Percentiles rank a stretch among this genome's conserved stretches.
phyloP scores from a whole-genome alignment of 129 eudicot genomes.

The Scalesia atractyloides region DNA sequence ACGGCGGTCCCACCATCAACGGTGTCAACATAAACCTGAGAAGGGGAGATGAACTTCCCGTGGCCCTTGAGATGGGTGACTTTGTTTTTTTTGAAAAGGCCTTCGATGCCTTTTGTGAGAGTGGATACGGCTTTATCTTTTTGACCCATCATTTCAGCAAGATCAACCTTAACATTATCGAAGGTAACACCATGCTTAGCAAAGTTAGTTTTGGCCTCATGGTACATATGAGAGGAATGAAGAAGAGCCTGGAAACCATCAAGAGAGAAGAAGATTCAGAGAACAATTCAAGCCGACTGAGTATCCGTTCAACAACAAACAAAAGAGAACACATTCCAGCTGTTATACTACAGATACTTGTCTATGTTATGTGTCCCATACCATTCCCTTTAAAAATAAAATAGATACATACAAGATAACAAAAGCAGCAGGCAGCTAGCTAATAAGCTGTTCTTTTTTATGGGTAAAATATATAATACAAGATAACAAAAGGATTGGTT shows the following conservation, averaged over 20 bases:
- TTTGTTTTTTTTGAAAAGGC: conserved; percentile 88
- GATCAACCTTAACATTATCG: conserved; percentile 70
- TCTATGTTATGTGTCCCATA: too few species aligned
- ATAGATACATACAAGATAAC: too few species aligned
- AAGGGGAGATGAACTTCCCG: conserved; percentile 76
- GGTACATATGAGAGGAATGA: conserved; percentile 94
- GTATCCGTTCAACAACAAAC: too few species aligned
- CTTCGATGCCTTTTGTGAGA: conserved; percentile 75
- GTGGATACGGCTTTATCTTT: conserved; percentile 83
- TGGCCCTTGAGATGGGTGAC: conserved; percentile 83
- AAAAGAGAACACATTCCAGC: too few species aligned
- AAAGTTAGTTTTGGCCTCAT: conserved; percentile 78
- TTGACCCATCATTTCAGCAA: conserved; percentile 90
- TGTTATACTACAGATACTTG: too few species aligned
- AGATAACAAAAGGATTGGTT: too few species aligned
- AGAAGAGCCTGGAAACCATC: conserved; percentile 67
- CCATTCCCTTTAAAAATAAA: too few species aligned
- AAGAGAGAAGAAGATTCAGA: conserved; percentile 17
- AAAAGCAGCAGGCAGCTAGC: too few species aligned
- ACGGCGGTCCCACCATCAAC: conserved; percentile 14
- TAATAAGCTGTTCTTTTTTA: too few species aligned
- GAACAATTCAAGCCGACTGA: too few species aligned
- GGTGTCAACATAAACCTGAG: conserved; percentile 51
- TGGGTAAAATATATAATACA: too few species aligned
- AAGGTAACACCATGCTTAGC: conserved; percentile 77